Percentiles rank a stretch among this genome's conserved stretches.
Evolutionary conservation across 2,329 filamentous ascomycete genomes (phyloP).

Genomic region (Lachnellula arida): DNA sequence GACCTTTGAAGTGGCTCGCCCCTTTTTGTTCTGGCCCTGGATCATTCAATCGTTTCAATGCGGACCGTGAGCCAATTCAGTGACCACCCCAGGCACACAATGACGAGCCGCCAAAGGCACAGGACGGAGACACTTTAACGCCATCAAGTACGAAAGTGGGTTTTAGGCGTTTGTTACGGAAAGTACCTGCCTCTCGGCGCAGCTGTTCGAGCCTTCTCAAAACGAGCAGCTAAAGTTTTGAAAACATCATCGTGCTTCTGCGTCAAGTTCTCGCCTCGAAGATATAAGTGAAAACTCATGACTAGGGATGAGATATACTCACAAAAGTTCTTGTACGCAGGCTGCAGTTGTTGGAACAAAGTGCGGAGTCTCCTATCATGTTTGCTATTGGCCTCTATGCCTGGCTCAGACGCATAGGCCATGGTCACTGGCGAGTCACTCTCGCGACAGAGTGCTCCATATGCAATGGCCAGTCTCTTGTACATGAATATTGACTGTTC

Average conservation of each 20-base stretch:
- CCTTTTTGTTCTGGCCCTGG: not conserved
- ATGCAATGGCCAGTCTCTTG: constrained; percentile 13
- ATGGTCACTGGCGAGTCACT: constrained; percentile 14
- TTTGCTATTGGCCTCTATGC: not conserved
- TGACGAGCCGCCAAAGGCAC: too few species aligned
- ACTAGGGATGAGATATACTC: not conserved
- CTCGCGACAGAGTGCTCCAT: constrained; percentile 15
- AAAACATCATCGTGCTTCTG: constrained; percentile 16
- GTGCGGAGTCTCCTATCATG: constrained; percentile 1
- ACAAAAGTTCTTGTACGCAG: constrained; percentile 13
- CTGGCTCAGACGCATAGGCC: constrained; percentile 11
- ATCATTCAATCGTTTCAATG: not conserved
- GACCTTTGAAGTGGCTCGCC: not conserved
- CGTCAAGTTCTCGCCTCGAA: constrained; percentile 9
- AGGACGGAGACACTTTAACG: too few species aligned
- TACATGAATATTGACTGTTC: constrained; percentile 19
- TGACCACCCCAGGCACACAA: too few species aligned
- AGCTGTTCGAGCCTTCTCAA: too few species aligned
- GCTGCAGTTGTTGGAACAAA: constrained; percentile 6
- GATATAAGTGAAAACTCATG: not conserved
- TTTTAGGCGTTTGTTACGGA: too few species aligned
- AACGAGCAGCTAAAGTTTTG: constrained; percentile 8
- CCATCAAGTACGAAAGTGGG: too few species aligned
- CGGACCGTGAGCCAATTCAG: too few species aligned
- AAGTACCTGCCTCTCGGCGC: too few species aligned